These are phyloP conservation scores for Alternaria arbusti DNA, from an alignment of 2,329 filamentous ascomycete species.

Conservation along the genomic window DNA sequence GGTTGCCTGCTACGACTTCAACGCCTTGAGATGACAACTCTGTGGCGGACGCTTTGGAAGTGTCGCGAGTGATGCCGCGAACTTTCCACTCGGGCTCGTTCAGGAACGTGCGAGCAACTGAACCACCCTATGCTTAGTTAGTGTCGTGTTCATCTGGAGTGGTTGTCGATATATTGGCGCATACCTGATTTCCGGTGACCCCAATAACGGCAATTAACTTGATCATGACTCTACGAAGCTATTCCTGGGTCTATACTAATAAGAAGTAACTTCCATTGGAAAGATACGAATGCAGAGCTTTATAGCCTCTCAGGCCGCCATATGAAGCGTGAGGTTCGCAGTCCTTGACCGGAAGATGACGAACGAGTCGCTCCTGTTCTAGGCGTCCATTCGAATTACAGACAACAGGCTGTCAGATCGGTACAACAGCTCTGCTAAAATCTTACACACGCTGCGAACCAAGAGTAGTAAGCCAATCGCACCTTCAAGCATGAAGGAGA, in stretches of 20 bases:
- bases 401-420: background rate
- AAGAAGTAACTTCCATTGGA: background rate
- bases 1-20: conserved; percentile 21
- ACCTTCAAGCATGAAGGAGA: background rate
- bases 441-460: background rate
- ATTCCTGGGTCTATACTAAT: background rate
- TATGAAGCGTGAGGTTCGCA: background rate
- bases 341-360: background rate
- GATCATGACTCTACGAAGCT: conserved; percentile 1
- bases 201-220: conserved; percentile 28
- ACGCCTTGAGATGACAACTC: conserved; percentile 30
- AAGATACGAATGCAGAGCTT: background rate
- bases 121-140: conserved; percentile 9
- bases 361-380: too few species aligned
- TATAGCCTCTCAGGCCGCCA: background rate
- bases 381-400: background rate
- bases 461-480: background rate
- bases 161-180: background rate
- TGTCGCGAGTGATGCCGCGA: conserved; percentile 54
- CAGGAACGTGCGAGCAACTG: conserved; percentile 32
- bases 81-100: conserved; percentile 30
- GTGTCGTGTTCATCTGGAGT: background rate
- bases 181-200: conserved; percentile 26
- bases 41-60: conserved; percentile 43
- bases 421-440: background rate